phyloP scores from a whole-genome alignment of 2,329 filamentous ascomycete species.

The Colletotrichum sp. region DNA sequence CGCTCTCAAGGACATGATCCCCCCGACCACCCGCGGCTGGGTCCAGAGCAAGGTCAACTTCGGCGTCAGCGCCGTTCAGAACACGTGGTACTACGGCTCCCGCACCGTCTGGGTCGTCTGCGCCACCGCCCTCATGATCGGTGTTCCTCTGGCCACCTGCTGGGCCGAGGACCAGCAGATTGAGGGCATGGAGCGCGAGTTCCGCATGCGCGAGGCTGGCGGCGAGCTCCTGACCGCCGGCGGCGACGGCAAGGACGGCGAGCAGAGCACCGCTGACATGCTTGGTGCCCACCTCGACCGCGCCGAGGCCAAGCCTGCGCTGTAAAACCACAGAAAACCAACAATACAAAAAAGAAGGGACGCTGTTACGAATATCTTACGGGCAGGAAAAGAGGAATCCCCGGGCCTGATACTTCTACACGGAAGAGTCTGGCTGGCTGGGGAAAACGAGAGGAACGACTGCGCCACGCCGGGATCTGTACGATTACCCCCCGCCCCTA shows the following conservation, averaged over 20 bases:
- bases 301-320: slow-evolving; percentile 50
- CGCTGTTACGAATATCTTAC: neutral
- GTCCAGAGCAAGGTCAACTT: slow-evolving; percentile 65
- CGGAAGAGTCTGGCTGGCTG: neutral
- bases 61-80: slow-evolving; percentile 58
- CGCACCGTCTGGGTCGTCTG: slow-evolving; percentile 91
- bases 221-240: slow-evolving; percentile 69
- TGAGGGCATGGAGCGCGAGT: slow-evolving; percentile 96
- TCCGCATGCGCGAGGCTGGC: slow-evolving; percentile 92
- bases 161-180: slow-evolving; percentile 97
- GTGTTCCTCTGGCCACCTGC: slow-evolving; percentile 91
- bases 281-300: slow-evolving; percentile 55
- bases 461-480: neutral
- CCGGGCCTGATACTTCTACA: neutral
- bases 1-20: slow-evolving; percentile 78
- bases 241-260: slow-evolving; percentile 32
- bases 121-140: slow-evolving; percentile 86
- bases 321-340: slow-evolving; percentile 40
- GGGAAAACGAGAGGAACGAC: neutral
- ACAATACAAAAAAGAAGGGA: slow-evolving; percentile 18
- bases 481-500: neutral
- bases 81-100: slow-evolving; percentile 67
- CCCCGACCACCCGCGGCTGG: slow-evolving; percentile 72
- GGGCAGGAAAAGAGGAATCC: slow-evolving; percentile 3
- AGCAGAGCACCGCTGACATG: slow-evolving; percentile 49